Base-by-base conservation (phyloP, 2,329 filamentous ascomycete genomes). In the Domatiomyces catenatus region DNA sequence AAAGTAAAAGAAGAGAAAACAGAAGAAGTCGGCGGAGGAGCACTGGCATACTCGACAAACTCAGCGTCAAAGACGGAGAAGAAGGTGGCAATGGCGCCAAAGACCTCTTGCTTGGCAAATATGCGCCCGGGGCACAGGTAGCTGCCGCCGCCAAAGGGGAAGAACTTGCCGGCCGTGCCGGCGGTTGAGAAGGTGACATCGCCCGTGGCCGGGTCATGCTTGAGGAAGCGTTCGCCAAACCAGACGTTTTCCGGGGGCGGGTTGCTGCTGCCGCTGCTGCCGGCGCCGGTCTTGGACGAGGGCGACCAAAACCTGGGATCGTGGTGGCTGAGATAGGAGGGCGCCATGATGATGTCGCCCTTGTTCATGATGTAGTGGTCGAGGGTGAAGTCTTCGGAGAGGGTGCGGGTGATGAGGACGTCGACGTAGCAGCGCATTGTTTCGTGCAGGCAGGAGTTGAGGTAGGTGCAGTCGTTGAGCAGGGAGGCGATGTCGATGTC, bases 381-480 rank as follows among this genome's bases (percentile, higher is more conserved):
- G 8, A 57, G 18, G 4, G 46, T 49, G 42, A 57, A 46, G 42
- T 57, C 51, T 8, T 19, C 32, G 8, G 49, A 42, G 5, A 55
- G 39, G n/a, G 51, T 36, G 28, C 57, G 53, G 20, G 53, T 50
- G 15, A 55, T 46, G 10, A 55, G 66, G 2, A 60, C 56, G 12
- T 62, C 61, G 15, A 66, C 64, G 24, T 71, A 69, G 0, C 70
- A 47, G 8, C 69, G 60, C 46, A 71, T 45, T 0, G 68, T 69
- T 53, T 72, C 69, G 4, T 69, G 54, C 43, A 70, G 69, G 1
- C 65, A 60, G 0, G 67, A 67, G 47, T 68, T 64, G 10, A 72
- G 63, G 4, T 66, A 54, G 3, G 67, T 67, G 48, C 68, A 70
- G 8, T 62, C 61, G 5, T 56, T 58, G 18, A 69, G 46, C 2